Conservation (phyloP, 768 basidiomycete genomes). For the Suillus sp. region DNA sequence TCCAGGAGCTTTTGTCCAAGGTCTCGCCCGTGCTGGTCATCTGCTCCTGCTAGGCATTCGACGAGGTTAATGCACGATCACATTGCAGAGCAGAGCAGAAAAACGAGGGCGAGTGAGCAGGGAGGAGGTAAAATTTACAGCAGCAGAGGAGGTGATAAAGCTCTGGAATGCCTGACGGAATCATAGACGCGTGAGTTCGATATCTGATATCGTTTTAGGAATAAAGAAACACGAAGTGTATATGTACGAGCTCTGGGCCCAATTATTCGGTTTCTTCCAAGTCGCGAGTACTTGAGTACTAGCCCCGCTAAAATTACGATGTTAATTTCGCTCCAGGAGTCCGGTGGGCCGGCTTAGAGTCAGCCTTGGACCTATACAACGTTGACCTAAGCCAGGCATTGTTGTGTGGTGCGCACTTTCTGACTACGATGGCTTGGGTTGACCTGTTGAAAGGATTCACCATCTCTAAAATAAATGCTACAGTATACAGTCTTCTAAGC, state of each 20-base stretch:
- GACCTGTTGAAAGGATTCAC: not conserved
- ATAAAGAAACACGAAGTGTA: not conserved
- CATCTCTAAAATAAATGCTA: not conserved
- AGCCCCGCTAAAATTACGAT: not conserved
- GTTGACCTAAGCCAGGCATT: not conserved
- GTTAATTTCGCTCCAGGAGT: not conserved
- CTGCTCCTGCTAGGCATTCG: not conserved
- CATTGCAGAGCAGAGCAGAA: no score
- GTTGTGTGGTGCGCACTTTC: not conserved
- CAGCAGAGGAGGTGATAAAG: not conserved
- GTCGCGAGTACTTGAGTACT: not conserved
- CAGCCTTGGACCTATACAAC: not conserved
- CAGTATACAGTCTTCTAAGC: not conserved
- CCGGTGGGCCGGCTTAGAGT: not conserved
- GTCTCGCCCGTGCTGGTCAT: not conserved
- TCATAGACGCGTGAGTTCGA: not conserved
- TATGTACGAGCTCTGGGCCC: not conserved
- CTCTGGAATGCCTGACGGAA: not conserved
- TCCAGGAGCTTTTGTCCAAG: not conserved
- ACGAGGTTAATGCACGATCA: no score
- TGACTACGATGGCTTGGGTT: no score
- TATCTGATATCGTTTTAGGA: not conserved
- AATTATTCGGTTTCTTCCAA: not conserved
- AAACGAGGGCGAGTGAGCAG: not conserved
- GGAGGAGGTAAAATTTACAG: not conserved